A percentile compares a stretch with the other conserved stretches of the same genome.
These are phyloP conservation scores for Penicillium sp. DNA, from an alignment of 2,329 filamentous ascomycete genomes.

Conservation along the genomic window DNA sequence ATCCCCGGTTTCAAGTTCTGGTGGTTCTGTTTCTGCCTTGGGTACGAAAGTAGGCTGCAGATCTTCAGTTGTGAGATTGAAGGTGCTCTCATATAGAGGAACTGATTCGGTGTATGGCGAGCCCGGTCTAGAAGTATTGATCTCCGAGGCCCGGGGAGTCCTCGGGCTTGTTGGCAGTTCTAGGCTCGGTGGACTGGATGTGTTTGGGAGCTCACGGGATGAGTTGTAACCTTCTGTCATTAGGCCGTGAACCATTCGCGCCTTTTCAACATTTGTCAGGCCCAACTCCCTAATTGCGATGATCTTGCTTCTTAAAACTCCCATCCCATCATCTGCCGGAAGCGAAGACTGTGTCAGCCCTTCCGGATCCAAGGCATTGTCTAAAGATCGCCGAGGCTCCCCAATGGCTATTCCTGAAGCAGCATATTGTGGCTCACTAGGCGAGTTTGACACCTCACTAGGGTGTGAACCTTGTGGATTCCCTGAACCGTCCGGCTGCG, in stretches of 20 bases:
- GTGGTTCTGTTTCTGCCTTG: conserved; percentile 24
- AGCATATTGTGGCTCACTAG: not conserved
- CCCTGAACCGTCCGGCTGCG: not conserved
- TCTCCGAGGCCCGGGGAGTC: conserved; percentile 24
- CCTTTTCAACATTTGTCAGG: conserved; percentile 56
- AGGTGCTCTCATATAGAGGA: conserved; percentile 25
- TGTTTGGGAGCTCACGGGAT: conserved; percentile 26
- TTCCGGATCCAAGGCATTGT: conserved; percentile 10
- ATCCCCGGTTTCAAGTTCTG: conserved; percentile 17
- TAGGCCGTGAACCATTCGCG: conserved; percentile 60
- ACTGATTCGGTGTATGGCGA: conserved; percentile 23
- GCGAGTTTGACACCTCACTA: not conserved
- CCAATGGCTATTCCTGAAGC: not conserved
- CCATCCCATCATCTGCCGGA: conserved; percentile 74
- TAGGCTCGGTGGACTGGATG: conserved; percentile 18
- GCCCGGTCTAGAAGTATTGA: conserved; percentile 22
- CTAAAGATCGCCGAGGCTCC: not conserved
- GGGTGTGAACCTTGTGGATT: not conserved
- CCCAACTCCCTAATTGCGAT: conserved; percentile 57
- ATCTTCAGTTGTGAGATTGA: conserved; percentile 47
- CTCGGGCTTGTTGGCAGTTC: conserved; percentile 26
- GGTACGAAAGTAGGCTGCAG: conserved; percentile 60
- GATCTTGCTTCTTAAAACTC: conserved; percentile 57
- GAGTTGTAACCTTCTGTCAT: conserved; percentile 60
- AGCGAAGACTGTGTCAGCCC: conserved; percentile 31